These are phyloP conservation scores for Pseudisothecium myosuroides DNA, from an alignment of 225 moss, liverwort and hornwort genomes.

Conservation along the genomic window DNA sequence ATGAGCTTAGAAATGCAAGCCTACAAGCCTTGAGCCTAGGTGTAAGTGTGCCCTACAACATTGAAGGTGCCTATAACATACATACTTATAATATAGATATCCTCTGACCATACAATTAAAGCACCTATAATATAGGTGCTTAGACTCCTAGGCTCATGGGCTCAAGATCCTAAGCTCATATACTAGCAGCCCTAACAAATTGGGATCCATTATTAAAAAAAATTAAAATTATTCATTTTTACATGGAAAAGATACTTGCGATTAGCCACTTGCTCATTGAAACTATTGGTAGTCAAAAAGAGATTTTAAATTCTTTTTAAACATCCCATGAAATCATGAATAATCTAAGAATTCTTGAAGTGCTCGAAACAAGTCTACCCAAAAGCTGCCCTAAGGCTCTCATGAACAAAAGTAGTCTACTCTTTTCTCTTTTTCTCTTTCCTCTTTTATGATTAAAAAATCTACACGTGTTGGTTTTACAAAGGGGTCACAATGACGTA, in stretches of 20 bases:
- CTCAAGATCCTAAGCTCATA: too few relatives aligned
- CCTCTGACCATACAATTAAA: too few relatives aligned
- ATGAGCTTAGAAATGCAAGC: too few relatives aligned
- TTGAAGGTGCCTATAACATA: too few relatives aligned
- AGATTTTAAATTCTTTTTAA: neutral
- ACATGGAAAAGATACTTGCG: rapidly evolving
- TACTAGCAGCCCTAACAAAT: too few relatives aligned
- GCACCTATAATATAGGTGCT: too few relatives aligned
- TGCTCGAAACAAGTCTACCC: neutral
- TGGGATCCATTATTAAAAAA: rapidly evolving
- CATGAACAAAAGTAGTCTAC: neutral
- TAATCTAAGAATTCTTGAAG: neutral
- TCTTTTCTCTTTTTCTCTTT: too few relatives aligned
- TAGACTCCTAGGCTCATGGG: rapidly evolving
- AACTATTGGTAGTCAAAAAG: neutral
- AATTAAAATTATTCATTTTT: neutral
- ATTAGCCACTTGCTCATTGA: rapidly evolving
- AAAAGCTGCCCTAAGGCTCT: neutral
- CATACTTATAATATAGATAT: too few relatives aligned
- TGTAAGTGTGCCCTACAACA: neutral
- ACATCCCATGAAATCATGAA: neutral
- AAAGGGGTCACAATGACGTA: neutral
- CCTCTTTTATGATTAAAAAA: neutral
- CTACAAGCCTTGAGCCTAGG: neutral
- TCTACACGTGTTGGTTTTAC: neutral